Percentiles rank a stretch among this genome's conserved stretches.
Conservation (phyloP, 257 asterid genomes). For the Echites panduratus region DNA sequence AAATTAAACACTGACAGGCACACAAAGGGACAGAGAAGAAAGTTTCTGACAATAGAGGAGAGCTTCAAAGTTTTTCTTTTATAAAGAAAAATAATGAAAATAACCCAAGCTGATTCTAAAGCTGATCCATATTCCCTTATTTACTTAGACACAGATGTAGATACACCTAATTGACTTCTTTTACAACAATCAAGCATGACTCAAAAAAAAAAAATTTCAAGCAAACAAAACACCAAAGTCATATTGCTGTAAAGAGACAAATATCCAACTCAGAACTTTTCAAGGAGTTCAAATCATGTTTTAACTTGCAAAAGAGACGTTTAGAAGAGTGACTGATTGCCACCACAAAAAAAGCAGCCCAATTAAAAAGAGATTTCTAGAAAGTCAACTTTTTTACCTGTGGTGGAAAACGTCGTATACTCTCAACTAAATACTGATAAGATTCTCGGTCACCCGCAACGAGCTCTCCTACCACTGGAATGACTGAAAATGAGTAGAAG, state of each 20-base stretch:
- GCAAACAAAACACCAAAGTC: too few species aligned
- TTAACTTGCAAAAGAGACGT: background rate
- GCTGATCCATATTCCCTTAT: too few species aligned
- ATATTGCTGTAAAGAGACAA: too few species aligned
- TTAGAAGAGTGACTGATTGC: background rate
- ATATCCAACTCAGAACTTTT: too few species aligned
- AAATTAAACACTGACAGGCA: background rate
- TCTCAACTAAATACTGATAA: slow-evolving; percentile 83
- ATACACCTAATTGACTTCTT: too few species aligned
- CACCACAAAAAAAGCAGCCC: background rate
- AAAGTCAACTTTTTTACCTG: slow-evolving; percentile 44
- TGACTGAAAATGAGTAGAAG: slow-evolving; percentile 77
- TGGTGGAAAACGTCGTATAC: slow-evolving; percentile 75
- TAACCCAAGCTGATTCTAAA: too few species aligned
- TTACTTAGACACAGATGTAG: too few species aligned
- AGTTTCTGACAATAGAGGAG: background rate
- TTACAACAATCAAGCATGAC: too few species aligned
- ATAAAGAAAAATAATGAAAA: too few species aligned
- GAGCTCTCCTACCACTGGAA: slow-evolving; percentile 74
- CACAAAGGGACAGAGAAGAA: background rate
- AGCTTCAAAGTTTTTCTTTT: too few species aligned
- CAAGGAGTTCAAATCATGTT: background rate
- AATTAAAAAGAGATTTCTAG: background rate
- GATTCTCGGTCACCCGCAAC: slow-evolving; percentile 89
- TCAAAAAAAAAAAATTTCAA: too few species aligned